Evolutionary conservation across 2,329 filamentous ascomycete species (phyloP).

Genomic region (Colletotrichum tropicale): DNA sequence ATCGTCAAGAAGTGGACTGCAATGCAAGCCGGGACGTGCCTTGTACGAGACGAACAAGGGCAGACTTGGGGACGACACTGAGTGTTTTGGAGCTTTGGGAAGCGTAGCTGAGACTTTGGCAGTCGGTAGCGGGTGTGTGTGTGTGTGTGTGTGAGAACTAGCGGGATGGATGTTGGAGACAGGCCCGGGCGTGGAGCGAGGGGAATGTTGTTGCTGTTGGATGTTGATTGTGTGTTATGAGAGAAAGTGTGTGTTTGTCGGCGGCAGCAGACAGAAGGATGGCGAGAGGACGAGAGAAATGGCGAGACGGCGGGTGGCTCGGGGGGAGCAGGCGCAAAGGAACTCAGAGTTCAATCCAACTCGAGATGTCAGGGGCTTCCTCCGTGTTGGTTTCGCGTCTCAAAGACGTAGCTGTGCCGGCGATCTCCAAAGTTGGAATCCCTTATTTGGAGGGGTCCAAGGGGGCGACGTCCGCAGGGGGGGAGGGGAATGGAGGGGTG

Average conservation of each 20-base stretch:
- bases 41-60: constrained; percentile 18
- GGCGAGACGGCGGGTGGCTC: background rate
- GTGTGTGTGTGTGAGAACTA: background rate
- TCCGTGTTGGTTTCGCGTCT: constrained; percentile 20
- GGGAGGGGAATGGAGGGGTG: constrained; percentile 13
- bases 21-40: constrained; percentile 22
- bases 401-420: constrained; percentile 12
- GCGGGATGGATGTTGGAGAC: background rate
- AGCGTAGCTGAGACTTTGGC: background rate
- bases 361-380: constrained; percentile 18
- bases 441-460: constrained; percentile 20
- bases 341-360: constrained; percentile 12
- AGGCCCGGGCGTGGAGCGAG: constrained; percentile 2
- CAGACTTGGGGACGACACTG: background rate
- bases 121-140: background rate
- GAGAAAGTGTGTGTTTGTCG: background rate
- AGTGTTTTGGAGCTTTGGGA: background rate
- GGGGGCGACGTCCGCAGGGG: constrained; percentile 13
- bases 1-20: constrained; percentile 18
- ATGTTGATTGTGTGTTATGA: background rate
- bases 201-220: background rate
- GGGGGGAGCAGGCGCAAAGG: background rate
- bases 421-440: constrained; percentile 18
- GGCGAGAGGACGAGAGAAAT: background rate
- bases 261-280: background rate